Evolutionary conservation across 1,284 basidiomycete species (phyloP), one percentile per base, ranked within the genome.

Genomic region (Malassezia restricta): DNA sequence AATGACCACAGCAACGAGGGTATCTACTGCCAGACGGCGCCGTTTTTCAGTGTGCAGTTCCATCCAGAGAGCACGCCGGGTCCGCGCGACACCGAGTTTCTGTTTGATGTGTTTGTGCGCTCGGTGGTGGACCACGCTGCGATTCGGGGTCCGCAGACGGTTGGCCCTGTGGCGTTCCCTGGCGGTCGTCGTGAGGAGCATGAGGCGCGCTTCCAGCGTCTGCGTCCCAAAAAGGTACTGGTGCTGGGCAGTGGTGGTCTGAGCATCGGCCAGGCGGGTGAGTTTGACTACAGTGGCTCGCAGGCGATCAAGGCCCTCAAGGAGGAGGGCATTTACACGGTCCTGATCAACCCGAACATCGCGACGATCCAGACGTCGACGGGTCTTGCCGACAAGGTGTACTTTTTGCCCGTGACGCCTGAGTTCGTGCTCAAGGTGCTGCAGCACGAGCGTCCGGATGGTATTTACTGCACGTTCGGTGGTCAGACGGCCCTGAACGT

Each of bases 1-100:
- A 99, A 98, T 76, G 94, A 99, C 71, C 82, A 82, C 53, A 90
- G 86, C 69, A 98, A 98, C 75, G 94, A 99, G 75, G 94, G 94
- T 65, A 94, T 98, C 68, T 94, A 90, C 77, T 69, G 56, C 46
- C 83, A 84, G 61, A 81, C 83, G 71, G 65, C 59, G 31, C 92
- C 92, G 1, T 94, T 87, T 79, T 98, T 98, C 77, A 94, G 89
- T 38, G 92, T 98, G n/a, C 94, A 98, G 74, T 99, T 99, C 79
- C 94, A 99, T 75, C 94, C 94, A 35, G 94, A 99, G 75, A 92
- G 88, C 37, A 90, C 87, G 5, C 91, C 94, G n/a, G 94, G 94
- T 38, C 94, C 94, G 27, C 82, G 90, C 55, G 94, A 99, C 74
- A 98, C 94, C 53, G 94, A 98, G 75, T 98, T 95, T 78, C 79